Evolutionary conservation across 1,284 basidiomycete species (phyloP).

Genomic region (Cutaneotrichosporon arboriforme): DNA sequence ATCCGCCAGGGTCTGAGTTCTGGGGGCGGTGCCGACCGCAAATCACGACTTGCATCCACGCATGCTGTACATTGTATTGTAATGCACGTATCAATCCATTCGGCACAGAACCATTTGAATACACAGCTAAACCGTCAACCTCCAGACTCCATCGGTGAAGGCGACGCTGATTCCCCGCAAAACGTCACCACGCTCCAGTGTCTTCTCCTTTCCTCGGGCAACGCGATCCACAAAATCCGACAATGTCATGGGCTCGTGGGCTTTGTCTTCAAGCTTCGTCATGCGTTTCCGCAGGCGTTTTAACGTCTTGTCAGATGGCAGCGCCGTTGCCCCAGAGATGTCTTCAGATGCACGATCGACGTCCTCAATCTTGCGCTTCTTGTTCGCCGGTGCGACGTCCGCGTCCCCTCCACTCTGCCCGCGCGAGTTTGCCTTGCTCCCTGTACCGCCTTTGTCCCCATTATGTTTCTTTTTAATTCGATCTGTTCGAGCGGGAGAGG

Average conservation of each 20-base stretch:
- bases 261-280: conserved; percentile 25
- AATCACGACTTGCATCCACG: conserved; percentile 10
- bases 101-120: not conserved
- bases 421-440: conserved; percentile 42
- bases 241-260: conserved; percentile 10
- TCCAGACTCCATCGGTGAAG: conserved; percentile 31
- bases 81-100: conserved; percentile 8
- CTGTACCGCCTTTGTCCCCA: conserved; percentile 47
- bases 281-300: conserved; percentile 40
- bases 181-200: conserved; percentile 26
- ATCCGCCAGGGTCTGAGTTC: too few relatives aligned
- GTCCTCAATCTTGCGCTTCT: conserved; percentile 37
- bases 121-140: conserved; percentile 20
- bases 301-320: conserved; percentile 27
- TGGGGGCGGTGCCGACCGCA: too few relatives aligned
- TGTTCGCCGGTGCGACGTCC: conserved; percentile 20
- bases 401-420: conserved; percentile 31
- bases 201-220: conserved; percentile 30
- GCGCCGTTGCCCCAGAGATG: not conserved
- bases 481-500: not conserved
- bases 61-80: not conserved
- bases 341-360: conserved; percentile 3
- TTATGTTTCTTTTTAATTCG: conserved; percentile 40
- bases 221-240: conserved; percentile 22
- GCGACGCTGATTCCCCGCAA: conserved; percentile 28